Base-by-base conservation (phyloP, 177 flowering plant species). In the Vitis hybrid region DNA sequence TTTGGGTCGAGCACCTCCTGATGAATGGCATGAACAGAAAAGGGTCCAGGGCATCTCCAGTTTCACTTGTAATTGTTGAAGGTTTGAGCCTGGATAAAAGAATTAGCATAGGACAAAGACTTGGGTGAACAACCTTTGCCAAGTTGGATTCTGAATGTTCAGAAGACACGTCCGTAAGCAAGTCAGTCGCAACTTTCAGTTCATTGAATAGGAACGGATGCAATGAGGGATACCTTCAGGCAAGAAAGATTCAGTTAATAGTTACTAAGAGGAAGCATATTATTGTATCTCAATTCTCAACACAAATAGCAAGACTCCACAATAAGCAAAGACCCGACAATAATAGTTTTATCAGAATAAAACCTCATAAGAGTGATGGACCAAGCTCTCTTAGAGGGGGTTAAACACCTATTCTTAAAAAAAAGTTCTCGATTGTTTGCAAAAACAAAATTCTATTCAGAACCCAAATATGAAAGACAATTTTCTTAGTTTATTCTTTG, bases 81-180 rank as follows among this genome's bases (percentile, higher is more conserved):
- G 99, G 97, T 87, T 92, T 96, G 64, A 96, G 97, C 78, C 98
- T 84, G 17, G 97, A 96, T 75, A 96, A 75, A 64, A 96, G 91
- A 73, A 94, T 93, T 52, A 96, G 84, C 67, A 96, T 67, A 13
- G 98, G 99, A 71, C 95, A 96, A 77, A 96, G 81, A 80, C 98
- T 96, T 61, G 99, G 99, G 63, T 96, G 98, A 68, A 93, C 95
- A 73, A 71, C 86, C 54, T 79, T 88, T 39, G 82, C 84, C 63
- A 91, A 76, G 77, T 87, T 87, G 71, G 81, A 78, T 65, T 73
- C 78, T 50, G 81, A 80, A 55, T 75, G 66, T 56, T 73, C 80
- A 58, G 87, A 74, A n/a, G 78, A 69, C 9, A 72, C 85, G 76
- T 81, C 76, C 45, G 72, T 78, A 67, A 93, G 91, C 50, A 77